Percentiles rank a stretch among this genome's conserved stretches.
These are phyloP conservation scores for Hyphopichia burtonii DNA, from an alignment of 1,139 yeast species.

Conservation along the genomic window DNA sequence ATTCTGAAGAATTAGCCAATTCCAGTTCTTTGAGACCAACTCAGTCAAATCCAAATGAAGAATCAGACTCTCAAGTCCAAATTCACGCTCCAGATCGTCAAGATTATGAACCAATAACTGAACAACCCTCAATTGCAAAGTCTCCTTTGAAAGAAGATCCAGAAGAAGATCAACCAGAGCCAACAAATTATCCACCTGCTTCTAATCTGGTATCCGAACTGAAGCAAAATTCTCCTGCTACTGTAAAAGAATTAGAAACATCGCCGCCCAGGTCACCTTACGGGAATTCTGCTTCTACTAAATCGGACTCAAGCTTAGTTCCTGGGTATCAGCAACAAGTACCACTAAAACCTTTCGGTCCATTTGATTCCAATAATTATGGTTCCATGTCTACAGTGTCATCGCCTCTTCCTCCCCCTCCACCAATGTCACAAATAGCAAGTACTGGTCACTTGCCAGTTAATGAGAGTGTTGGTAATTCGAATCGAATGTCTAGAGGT, in stretches of 20 bases:
- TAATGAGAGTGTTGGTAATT: neutral
- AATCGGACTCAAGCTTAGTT: neutral
- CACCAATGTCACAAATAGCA: neutral
- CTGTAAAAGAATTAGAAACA: neutral
- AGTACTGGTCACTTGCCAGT: neutral
- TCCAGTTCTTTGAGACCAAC: neutral
- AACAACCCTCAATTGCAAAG: neutral
- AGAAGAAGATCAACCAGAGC: neutral
- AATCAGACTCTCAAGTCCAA: neutral
- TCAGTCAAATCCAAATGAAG: neutral
- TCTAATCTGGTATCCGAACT: neutral
- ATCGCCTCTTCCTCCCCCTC: neutral
- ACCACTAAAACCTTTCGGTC: neutral
- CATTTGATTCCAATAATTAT: neutral
- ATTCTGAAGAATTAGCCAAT: neutral
- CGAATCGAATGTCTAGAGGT: neutral
- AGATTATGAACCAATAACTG: conserved; percentile 2
- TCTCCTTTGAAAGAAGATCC: neutral
- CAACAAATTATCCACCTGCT: neutral
- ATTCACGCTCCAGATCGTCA: neutral
- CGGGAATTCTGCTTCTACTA: neutral
- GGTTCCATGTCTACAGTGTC: neutral
- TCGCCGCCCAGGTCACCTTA: neutral
- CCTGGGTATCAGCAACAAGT: neutral
- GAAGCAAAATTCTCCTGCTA: neutral